A percentile compares a stretch with the other conserved stretches of the same genome.
These are phyloP conservation scores for Epithemia pelagica DNA, from an alignment of 108 stramenopile genomes.

Conservation along the genomic window DNA sequence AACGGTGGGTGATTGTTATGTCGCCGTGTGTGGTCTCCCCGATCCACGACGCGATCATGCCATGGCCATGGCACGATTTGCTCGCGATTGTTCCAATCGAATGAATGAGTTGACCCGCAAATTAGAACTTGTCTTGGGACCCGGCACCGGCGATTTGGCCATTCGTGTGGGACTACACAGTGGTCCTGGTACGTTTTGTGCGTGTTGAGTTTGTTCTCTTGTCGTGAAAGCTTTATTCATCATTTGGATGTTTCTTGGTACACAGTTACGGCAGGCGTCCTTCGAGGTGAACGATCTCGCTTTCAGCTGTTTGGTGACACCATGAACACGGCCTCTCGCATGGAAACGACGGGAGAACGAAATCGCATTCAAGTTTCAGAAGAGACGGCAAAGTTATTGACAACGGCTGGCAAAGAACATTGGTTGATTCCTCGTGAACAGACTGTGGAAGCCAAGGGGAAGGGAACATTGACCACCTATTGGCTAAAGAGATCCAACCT, in stretches of 20 bases:
- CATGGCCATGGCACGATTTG: conserved; percentile 10
- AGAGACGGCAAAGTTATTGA: not conserved
- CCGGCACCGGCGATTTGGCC: conserved; percentile 6
- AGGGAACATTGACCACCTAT: not conserved
- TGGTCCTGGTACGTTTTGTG: conserved; percentile 5
- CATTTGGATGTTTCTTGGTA: not conserved
- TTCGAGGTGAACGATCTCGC: conserved; percentile 46
- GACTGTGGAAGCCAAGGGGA: not conserved
- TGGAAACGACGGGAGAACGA: not conserved
- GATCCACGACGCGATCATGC: conserved; percentile 9
- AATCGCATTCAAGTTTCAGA: not conserved
- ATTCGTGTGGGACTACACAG: conserved; percentile 5
- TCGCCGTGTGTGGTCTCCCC: conserved; percentile 8
- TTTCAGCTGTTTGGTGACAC: conserved; percentile 24
- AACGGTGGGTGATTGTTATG: conserved; percentile 15
- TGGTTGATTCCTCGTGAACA: not conserved
- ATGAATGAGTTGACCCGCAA: conserved; percentile 5
- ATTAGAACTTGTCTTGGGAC: conserved; percentile 4
- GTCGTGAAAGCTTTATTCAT: no score
- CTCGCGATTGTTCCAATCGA: conserved; percentile 1
- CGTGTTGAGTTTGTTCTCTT: not conserved
- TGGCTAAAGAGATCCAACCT: not conserved
- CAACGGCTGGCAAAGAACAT: not conserved
- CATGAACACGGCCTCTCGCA: conserved; percentile 4
- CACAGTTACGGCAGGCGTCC: conserved; percentile 44